Conservation (phyloP, 805 yeast species). For the Clavispora vitiphila region DNA sequence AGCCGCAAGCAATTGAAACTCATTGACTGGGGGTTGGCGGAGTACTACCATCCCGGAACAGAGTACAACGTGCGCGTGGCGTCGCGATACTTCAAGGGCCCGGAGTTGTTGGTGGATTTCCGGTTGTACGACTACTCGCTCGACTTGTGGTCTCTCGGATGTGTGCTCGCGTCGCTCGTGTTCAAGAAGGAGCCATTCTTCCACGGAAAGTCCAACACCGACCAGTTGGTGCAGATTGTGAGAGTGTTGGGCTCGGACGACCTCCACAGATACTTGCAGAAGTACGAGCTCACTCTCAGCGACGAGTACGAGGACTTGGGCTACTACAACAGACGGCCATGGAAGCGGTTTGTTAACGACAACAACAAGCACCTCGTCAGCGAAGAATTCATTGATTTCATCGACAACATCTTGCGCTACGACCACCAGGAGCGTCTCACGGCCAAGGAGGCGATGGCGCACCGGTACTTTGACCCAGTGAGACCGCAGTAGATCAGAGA, state of each 20-base stretch:
- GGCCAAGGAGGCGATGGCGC: constrained; percentile 83
- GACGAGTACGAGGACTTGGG: constrained; percentile 78
- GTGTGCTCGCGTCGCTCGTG: constrained; percentile 84
- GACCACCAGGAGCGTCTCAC: constrained; percentile 88
- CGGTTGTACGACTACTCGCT: constrained; percentile 83
- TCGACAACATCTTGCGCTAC: constrained; percentile 69
- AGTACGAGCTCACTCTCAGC: constrained; percentile 65
- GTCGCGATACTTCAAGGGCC: constrained; percentile 87
- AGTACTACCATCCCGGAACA: constrained; percentile 83
- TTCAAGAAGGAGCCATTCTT: constrained; percentile 89
- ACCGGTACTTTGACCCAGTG: constrained; percentile 52
- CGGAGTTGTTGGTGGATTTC: constrained; percentile 78
- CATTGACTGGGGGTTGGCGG: constrained; percentile 95
- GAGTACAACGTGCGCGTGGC: constrained; percentile 92
- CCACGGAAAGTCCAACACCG: constrained; percentile 88
- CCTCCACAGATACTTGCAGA: constrained; percentile 57
- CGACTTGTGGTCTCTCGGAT: constrained; percentile 89
- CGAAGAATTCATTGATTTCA: constrained; percentile 59
- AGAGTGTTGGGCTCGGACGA: constrained; percentile 83
- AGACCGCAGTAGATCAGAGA: constrained; percentile 4
- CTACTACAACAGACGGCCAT: constrained; percentile 59
- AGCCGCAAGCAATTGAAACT: constrained; percentile 54
- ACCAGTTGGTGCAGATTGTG: constrained; percentile 86
- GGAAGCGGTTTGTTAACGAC: constrained; percentile 57
- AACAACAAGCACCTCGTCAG: constrained; percentile 48